Evolutionary conservation across 2,329 filamentous ascomycete species (phyloP), one percentile per base, ranked within the genome.

Genomic region (Fusarium aywerte): DNA sequence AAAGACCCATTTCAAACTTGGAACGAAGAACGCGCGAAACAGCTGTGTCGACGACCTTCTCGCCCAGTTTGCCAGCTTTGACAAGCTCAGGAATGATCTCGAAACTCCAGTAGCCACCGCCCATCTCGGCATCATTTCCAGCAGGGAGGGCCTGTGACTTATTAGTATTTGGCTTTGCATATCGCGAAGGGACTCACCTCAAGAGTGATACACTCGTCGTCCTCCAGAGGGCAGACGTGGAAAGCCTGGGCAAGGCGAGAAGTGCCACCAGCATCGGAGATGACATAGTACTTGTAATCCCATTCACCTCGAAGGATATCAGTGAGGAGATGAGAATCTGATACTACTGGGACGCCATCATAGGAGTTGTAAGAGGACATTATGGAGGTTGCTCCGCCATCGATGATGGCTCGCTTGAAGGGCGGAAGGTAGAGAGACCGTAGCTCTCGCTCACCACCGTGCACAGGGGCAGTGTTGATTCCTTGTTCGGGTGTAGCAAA

Each of bases 311-410:
- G 82, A 12, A 93, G 79, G 39, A 93, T 91, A 18, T 90, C 84
- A 1, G 89, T 91, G 39, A 92, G 81, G 5, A 89, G 81, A 60
- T 89, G 86, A 52, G 86, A 82, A 73, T 92, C 86, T 3, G 90
- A 85, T 48, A 92, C 85, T 0, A 87, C 83, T 2, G 91, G 89
- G 15, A 91, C 81, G 3, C 90, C 91, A 66, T 93, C 91, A 65
- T 92, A 92, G 52, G 88, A 88, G 72, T 91, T 87, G 73, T 93
- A 93, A 0, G 90, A 86, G 29, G 88, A 87, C 91, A 93, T 93
- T 68, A 92, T 86, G 38, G 85, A 84, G 72, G 83, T 89, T 3
- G 89, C 90, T 12, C 85, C 88, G 11, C 80, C 89, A 70, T 92
- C 90, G 32, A 92, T 85, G 62, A 93, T 92, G 13, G 90, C 85